Evolutionary conservation across 2,329 filamentous ascomycete species (phyloP), one percentile per base, ranked within the genome.

Genomic region (Phoma sp.): DNA sequence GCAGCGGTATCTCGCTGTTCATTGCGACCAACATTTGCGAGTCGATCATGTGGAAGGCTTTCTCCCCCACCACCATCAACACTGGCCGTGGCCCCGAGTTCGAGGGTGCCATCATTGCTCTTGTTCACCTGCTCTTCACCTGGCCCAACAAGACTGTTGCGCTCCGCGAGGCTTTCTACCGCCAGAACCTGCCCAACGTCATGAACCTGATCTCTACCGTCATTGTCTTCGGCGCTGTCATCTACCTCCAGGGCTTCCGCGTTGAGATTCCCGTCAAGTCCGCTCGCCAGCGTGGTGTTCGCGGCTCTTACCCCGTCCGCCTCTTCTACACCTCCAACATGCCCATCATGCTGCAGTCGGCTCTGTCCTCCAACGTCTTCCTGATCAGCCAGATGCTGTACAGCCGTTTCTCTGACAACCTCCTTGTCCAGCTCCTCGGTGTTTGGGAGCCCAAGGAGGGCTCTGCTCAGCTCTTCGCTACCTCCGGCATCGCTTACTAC

Each of bases 251-350:
- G 82, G 93, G 95, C 65, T 98, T 99, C 91, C 95, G 95, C 67
- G 95, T 99, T 74, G 95, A 99, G 83, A 99, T 99, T 75, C 96
- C 96, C 60, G 95, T 99, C 85, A 99, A 99, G 88, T 97, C 93
- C 57, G 93, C 92, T 70, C 93, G 95, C 81, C 95, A 99, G 86
- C 93, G 95, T 84, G 95, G 95, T 79, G 95, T 96, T 77, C 93
- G 95, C 72, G 96, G 93, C 73, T 96, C 93, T 36, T 99, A 98
- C 86, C 95, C 95, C 71, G 87, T 99, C 78, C 93, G 96, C 74
- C 90, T 99, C 57, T 99, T 99, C 87, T 99, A 99, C 83, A 99
- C 95, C 75, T 97, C 93, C 78, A 99, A 99, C 89, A 99, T 99
- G 96, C 95, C 95, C 75, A 99, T 99, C 81, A 99, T 99, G 95